Evolutionary conservation across 1,284 basidiomycete species (phyloP).

Genomic region (Ganoderma lucidum): DNA sequence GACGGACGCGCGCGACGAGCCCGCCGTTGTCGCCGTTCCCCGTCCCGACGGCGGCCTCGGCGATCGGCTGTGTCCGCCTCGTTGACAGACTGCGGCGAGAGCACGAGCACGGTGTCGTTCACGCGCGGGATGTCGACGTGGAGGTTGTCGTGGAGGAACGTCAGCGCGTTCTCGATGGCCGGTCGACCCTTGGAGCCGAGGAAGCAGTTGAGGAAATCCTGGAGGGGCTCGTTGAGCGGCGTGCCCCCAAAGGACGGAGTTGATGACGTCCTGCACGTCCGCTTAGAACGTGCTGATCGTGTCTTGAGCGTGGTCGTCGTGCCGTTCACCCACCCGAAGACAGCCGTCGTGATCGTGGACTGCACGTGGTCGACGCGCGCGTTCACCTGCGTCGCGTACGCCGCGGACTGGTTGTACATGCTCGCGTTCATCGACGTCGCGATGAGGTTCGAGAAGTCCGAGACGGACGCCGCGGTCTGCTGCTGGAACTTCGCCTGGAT

Average conservation of each 20-base stretch:
- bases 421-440: conserved; percentile 80
- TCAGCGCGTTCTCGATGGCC: conserved; percentile 89
- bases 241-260: conserved; percentile 81
- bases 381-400: conserved; percentile 85
- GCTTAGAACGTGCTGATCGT: conserved; percentile 80
- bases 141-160: conserved; percentile 92
- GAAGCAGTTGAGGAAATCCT: conserved; percentile 89
- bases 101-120: conserved; percentile 75
- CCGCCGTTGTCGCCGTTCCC: conserved; percentile 61
- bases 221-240: conserved; percentile 81
- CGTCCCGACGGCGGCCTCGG: conserved; percentile 80
- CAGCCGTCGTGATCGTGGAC: conserved; percentile 77
- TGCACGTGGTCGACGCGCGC: conserved; percentile 73
- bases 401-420: conserved; percentile 81
- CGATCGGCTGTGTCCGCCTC: conserved; percentile 83
- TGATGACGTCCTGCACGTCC: conserved; percentile 76
- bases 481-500: conserved; percentile 70
- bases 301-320: conserved; percentile 89
- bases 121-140: conserved; percentile 80
- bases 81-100: conserved; percentile 74
- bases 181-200: conserved; percentile 89
- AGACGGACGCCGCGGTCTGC: conserved; percentile 64
- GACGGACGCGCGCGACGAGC: conserved; percentile 76
- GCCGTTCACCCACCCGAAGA: conserved; percentile 96
- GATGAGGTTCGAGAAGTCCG: conserved; percentile 76